Evolutionary conservation across 2,329 filamentous ascomycete species (phyloP).

Genomic region (Xylogone sp.): DNA sequence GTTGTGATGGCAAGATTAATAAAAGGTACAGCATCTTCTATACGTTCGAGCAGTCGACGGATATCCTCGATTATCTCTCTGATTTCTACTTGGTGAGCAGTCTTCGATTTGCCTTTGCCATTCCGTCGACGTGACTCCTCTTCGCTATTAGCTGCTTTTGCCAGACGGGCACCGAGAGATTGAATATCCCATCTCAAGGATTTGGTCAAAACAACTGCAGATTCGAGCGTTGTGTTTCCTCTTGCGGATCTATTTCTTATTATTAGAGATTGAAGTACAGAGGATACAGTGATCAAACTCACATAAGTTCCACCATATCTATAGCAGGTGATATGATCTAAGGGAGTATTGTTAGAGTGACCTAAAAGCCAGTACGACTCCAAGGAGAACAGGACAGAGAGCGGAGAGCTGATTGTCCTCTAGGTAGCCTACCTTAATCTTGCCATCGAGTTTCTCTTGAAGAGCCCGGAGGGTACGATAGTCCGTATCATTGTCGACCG

Average conservation of each 20-base stretch:
- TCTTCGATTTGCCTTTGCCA: constrained; percentile 44
- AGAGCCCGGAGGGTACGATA: constrained; percentile 65
- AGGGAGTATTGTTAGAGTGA: constrained; percentile 1
- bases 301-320: constrained; percentile 90
- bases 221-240: constrained; percentile 78
- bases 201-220: constrained; percentile 78
- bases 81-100: constrained; percentile 61
- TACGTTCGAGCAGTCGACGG: constrained; percentile 67
- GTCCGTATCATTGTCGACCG: constrained; percentile 66
- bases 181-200: constrained; percentile 81
- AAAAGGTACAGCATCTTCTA: constrained; percentile 87
- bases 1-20: constrained; percentile 93
- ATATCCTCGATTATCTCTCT: constrained; percentile 70
- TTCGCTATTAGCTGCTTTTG: constrained; percentile 62
- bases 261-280: constrained; percentile 28
- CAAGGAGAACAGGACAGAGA: background rate
- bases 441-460: constrained; percentile 73
- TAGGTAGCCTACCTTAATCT: constrained; percentile 69
- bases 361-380: too few species aligned
- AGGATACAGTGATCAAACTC: constrained; percentile 22
- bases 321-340: constrained; percentile 86
- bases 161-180: constrained; percentile 69
- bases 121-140: constrained; percentile 44
- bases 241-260: constrained; percentile 52
- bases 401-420: background rate